A percentile compares a stretch with the other conserved stretches of the same genome.
Conservation (phyloP, 176 grass and related monocot species). For the Oryza punctata region DNA sequence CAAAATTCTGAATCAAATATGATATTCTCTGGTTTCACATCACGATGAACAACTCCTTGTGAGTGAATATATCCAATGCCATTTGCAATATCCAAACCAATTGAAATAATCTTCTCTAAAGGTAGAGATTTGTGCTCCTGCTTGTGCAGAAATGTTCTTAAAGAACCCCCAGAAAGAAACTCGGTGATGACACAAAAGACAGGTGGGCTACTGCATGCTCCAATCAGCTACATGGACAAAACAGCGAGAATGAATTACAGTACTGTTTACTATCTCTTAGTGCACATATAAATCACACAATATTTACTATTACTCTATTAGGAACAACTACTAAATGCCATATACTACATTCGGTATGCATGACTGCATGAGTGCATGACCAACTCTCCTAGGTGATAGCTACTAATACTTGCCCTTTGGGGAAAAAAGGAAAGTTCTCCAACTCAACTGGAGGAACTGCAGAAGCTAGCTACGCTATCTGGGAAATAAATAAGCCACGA, state of each 20-base stretch:
- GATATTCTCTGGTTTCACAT: constrained; percentile 97
- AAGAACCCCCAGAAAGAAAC: constrained; percentile 77
- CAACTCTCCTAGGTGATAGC: neutral
- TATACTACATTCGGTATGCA: constrained; percentile 10
- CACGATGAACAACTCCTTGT: constrained; percentile 83
- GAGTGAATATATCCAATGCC: constrained; percentile 93
- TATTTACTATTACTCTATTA: neutral
- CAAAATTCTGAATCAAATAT: constrained; percentile 58
- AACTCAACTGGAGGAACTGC: neutral
- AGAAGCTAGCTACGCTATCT: neutral
- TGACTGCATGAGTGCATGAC: neutral
- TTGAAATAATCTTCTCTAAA: constrained; percentile 61
- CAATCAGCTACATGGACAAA: constrained; percentile 63
- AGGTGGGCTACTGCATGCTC: constrained; percentile 68
- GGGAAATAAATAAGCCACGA: neutral
- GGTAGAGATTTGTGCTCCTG: constrained; percentile 68
- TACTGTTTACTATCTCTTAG: neutral
- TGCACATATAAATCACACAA: neutral
- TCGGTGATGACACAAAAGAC: constrained; percentile 88
- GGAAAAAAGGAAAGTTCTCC: neutral
- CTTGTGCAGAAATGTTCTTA: constrained; percentile 86
- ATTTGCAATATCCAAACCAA: constrained; percentile 70
- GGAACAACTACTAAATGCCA: neutral
- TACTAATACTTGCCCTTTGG: neutral
- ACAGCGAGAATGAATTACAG: neutral